phyloP scores from a whole-genome alignment of 202 grass and related monocot species.

The Zoysia matrella region DNA sequence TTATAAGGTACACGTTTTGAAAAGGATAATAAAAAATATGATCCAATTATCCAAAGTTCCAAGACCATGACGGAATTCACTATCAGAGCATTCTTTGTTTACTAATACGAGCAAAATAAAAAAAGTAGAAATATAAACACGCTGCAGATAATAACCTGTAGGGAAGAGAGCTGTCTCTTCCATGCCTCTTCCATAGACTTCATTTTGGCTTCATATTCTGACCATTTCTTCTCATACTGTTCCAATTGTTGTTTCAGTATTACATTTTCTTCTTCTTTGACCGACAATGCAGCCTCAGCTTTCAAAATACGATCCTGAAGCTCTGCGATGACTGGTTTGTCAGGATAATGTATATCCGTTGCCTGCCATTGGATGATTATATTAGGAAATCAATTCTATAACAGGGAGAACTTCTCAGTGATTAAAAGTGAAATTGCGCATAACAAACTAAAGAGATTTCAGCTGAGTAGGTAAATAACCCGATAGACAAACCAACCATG shows the following conservation, averaged over 20 bases:
- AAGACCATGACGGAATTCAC: no score
- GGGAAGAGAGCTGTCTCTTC: conserved; percentile 90
- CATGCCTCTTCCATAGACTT: conserved; percentile 90
- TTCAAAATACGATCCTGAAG: conserved; percentile 59
- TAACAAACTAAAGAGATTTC: conserved; percentile 26
- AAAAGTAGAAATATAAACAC: background rate
- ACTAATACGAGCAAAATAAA: no score
- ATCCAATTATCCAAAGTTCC: no score
- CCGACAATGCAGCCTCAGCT: conserved; percentile 67
- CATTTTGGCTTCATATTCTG: conserved; percentile 91
- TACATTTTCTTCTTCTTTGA: conserved; percentile 93
- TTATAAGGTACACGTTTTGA: background rate
- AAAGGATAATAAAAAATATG: no score
- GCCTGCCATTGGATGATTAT: conserved; percentile 48
- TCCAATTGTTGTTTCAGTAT: conserved; percentile 75
- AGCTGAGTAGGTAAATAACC: background rate
- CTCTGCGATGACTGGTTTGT: conserved; percentile 53
- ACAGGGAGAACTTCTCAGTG: background rate
- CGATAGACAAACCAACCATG: background rate
- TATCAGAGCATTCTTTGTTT: no score
- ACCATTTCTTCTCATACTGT: conserved; percentile 91
- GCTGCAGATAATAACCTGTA: conserved; percentile 67
- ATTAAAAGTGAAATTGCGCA: conserved; percentile 15
- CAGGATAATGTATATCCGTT: conserved; percentile 55
- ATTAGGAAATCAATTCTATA: conserved; percentile 40